Base-by-base conservation (phyloP, 495 filamentous ascomycete species). In the Melanomma pulvis-pyrius region DNA sequence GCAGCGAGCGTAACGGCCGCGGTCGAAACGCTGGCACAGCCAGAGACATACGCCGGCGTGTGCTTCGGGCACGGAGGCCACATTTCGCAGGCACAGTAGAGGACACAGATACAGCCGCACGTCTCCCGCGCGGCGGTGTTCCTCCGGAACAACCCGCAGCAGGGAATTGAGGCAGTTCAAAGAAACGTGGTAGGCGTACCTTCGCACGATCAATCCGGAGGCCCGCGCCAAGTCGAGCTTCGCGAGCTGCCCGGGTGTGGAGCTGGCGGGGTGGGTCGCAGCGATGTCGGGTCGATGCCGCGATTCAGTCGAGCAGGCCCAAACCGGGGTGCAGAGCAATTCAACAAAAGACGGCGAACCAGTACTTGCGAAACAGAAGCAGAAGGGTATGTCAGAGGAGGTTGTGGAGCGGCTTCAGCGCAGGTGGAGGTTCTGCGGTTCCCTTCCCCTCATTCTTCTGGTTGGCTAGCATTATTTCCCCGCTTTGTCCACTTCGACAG, bases 1-100 rank as follows among this genome's bases (percentile, higher is more conserved):
- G 24, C 56, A 59, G 44, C 26, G 30, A 52, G 48, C 59, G 59
- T 49, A 12, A 65, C 51, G 61, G 36, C 61, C 61, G 61, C 61
- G 61, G 61, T 39, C 61, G 61, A 59, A 22, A n/a, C 34, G 41
- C n/a, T 30, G 30, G 50, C 50, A 54, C 32, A 13, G 49, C 19
- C 61, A 65, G 46, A 24, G 26, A 28, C 51, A 50, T 44, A 52
- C 24, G 17, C 61, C 17, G 39, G 22, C 29, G 34, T 47, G 61
- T 25, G 41, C 39, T 6, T 58, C 52, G 39, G 61, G 49, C 32
- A 52, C 46, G 59, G 46, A 61, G 30, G 22, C 19, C 26, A 63
- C 60, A 63, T 54, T 22, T 63, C 22, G 44, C 34, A 47, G 25
- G 4, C 19, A 34, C 8, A 8, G 36, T n/a, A 22, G 8, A 19